Conservation (phyloP, 1,284 basidiomycete species). For the Chiua sp. region DNA sequence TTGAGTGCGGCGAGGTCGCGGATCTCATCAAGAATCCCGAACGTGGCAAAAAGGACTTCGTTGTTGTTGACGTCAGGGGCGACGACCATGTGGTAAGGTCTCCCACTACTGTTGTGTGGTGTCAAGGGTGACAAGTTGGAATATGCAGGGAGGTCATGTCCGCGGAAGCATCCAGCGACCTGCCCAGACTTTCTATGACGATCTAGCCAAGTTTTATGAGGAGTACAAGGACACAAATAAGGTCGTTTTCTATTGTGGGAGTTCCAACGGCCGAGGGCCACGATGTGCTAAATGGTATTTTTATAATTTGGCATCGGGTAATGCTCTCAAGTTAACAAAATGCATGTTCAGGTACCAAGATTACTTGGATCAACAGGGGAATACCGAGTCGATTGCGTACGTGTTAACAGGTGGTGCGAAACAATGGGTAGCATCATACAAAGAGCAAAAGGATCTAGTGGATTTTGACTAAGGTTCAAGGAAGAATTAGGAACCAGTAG, state of each 20-base stretch:
- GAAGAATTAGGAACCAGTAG: neutral
- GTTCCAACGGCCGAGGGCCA: constrained; percentile 34
- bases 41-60: constrained; percentile 16
- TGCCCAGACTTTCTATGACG: constrained; percentile 35
- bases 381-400: constrained; percentile 26
- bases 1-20: constrained; percentile 29
- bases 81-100: constrained; percentile 31
- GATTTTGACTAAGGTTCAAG: constrained; percentile 24
- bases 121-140: neutral
- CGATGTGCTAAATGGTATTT: constrained; percentile 36
- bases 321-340: neutral
- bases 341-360: constrained; percentile 36
- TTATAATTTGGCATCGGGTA: neutral
- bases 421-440: constrained; percentile 26
- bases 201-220: constrained; percentile 25
- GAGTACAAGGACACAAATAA: constrained; percentile 22
- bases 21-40: constrained; percentile 24
- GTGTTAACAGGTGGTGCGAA: constrained; percentile 32
- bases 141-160: constrained; percentile 39
- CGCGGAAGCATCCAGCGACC: constrained; percentile 32
- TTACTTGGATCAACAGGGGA: constrained; percentile 29
- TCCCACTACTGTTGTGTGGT: neutral
- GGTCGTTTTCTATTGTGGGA: constrained; percentile 39
- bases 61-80: constrained; percentile 34
- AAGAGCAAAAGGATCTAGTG: constrained; percentile 20